phyloP scores from a whole-genome alignment of 2,329 filamentous ascomycete genomes.

The Davidsoniella neocaledoniae region DNA sequence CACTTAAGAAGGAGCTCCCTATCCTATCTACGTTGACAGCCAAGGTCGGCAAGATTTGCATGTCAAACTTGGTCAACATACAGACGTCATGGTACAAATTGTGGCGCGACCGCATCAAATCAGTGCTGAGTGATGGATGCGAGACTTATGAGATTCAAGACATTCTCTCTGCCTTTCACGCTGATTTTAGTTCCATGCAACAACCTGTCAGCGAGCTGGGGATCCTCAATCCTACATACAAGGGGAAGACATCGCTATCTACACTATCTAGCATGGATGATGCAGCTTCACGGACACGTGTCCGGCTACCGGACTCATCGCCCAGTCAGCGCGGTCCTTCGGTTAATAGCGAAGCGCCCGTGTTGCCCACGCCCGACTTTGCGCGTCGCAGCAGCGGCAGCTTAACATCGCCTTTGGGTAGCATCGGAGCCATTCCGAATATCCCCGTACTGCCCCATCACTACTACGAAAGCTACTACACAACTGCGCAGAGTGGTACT shows the following conservation, averaged over 20 bases:
- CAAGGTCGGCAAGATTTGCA: constrained; percentile 65
- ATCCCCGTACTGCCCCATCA: constrained; percentile 24
- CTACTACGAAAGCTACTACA: constrained; percentile 39
- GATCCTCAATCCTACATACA: constrained; percentile 60
- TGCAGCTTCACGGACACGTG: constrained; percentile 28
- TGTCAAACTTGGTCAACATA: constrained; percentile 69
- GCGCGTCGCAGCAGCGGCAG: constrained; percentile 48
- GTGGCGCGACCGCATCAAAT: constrained; percentile 68
- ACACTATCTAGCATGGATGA: constrained; percentile 39
- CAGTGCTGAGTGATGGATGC: constrained; percentile 47
- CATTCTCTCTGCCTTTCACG: constrained; percentile 60
- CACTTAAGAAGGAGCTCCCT: constrained; percentile 81
- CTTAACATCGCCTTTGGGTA: constrained; percentile 42
- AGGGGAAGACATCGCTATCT: constrained; percentile 39
- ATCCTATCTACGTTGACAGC: constrained; percentile 68
- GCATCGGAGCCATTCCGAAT: constrained; percentile 18
- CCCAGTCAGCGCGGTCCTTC: constrained; percentile 43
- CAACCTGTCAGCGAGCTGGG: constrained; percentile 53
- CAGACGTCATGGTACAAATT: constrained; percentile 70
- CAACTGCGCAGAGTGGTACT: constrained; percentile 14
- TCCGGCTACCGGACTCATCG: constrained; percentile 31
- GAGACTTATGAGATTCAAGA: constrained; percentile 52
- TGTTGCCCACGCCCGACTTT: constrained; percentile 49
- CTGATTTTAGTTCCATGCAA: constrained; percentile 63
- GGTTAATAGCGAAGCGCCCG: constrained; percentile 44